Conservation (phyloP, 106 monocot species). For the Alisma plantagoaquatica region DNA sequence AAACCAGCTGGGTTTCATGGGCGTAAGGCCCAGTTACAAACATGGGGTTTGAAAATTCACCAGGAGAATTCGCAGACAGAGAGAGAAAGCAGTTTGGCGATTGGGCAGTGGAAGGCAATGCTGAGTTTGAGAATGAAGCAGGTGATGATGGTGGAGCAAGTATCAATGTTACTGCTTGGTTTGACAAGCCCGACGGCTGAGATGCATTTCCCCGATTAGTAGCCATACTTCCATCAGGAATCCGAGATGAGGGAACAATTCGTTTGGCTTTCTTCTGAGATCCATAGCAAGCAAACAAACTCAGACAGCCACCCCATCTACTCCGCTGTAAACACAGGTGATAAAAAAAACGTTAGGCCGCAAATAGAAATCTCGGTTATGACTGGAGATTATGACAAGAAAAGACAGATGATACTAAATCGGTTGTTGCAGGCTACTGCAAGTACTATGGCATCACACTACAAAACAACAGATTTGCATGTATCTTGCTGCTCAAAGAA, state of each 20-base stretch:
- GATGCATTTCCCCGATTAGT: slow-evolving; percentile 31
- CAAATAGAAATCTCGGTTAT: background rate
- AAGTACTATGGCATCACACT: no score
- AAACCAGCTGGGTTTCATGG: slow-evolving; percentile 86
- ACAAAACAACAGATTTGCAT: background rate
- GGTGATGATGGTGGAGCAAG: slow-evolving; percentile 97
- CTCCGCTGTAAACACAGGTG: no score
- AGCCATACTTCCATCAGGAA: slow-evolving; percentile 52
- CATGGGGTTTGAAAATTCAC: slow-evolving; percentile 60
- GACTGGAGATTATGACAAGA: background rate
- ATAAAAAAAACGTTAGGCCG: slow-evolving; percentile 1
- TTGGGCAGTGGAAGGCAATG: slow-evolving; percentile 75
- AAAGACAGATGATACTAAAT: background rate
- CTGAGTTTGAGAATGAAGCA: slow-evolving; percentile 85
- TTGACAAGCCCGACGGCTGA: slow-evolving; percentile 39
- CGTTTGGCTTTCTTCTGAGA: slow-evolving; percentile 74
- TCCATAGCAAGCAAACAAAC: slow-evolving; percentile 79
- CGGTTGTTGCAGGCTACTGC: no score
- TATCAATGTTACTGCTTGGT: slow-evolving; percentile 42
- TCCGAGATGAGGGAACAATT: slow-evolving; percentile 79
- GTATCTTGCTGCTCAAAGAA: no score
- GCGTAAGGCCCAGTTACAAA: slow-evolving; percentile 91
- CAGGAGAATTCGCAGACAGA: slow-evolving; percentile 65
- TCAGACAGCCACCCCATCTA: slow-evolving; percentile 50
- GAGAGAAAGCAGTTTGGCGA: slow-evolving; percentile 82